Percentiles rank a stretch among this genome's conserved stretches.
phyloP scores from a whole-genome alignment of 2,329 filamentous ascomycete genomes.

The Rhynchosporium agropyri region DNA sequence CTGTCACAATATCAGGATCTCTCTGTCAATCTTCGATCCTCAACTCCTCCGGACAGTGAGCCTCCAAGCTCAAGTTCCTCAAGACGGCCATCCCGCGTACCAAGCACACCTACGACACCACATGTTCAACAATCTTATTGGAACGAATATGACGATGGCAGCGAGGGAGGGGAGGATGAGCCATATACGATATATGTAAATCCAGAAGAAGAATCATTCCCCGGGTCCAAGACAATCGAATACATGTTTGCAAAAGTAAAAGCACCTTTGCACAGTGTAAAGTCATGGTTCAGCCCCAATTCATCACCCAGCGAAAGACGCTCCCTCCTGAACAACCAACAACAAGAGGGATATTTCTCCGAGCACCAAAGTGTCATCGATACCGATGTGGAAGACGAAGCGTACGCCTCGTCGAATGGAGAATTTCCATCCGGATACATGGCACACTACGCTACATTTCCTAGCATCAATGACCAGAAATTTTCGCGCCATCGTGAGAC shows the following conservation, averaged over 20 bases:
- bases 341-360: conserved; percentile 29
- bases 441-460: conserved; percentile 56
- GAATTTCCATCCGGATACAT: conserved; percentile 56
- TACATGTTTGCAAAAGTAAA: conserved; percentile 52
- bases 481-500: conserved; percentile 55
- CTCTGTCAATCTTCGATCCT: conserved; percentile 50
- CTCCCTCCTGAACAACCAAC: conserved; percentile 36
- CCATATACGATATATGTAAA: conserved; percentile 76
- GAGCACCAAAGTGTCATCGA: conserved; percentile 35
- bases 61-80: conserved; percentile 27
- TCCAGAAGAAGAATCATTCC: conserved; percentile 64
- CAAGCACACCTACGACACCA: conserved; percentile 25
- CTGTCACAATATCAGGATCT: conserved; percentile 55
- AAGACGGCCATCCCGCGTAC: conserved; percentile 29
- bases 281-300: conserved; percentile 51
- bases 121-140: conserved; percentile 58
- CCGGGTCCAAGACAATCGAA: conserved; percentile 55
- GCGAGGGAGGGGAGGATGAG: conserved; percentile 61
- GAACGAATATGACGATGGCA: conserved; percentile 86
- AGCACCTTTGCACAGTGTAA: conserved; percentile 54
- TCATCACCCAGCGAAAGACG: conserved; percentile 36
- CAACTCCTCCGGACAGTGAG: conserved; percentile 39
- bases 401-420: conserved; percentile 52
- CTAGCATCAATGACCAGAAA: conserved; percentile 55
- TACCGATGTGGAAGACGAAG: conserved; percentile 52